phyloP scores from a whole-genome alignment of 1,284 basidiomycete species.

The Rhodotorula glutinis region DNA sequence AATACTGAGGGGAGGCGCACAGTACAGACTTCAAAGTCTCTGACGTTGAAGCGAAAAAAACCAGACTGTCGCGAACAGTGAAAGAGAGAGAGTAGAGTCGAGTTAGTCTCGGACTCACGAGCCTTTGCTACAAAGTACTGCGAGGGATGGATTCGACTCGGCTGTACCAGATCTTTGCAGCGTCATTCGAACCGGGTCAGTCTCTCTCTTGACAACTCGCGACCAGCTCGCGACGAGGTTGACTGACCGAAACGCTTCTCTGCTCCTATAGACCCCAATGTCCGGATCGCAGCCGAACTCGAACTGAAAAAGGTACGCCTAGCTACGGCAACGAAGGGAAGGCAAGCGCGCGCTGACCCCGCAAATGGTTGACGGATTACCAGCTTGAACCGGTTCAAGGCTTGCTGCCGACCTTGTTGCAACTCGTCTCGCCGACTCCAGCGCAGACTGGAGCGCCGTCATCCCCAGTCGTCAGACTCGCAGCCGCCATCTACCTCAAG shows the following conservation, averaged over 20 bases:
- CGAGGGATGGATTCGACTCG: constrained; percentile 67
- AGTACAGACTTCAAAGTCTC: too few species aligned
- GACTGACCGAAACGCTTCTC: neutral
- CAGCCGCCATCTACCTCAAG: constrained; percentile 77
- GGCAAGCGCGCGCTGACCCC: too few species aligned
- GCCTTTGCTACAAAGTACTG: neutral
- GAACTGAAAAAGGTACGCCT: constrained; percentile 69
- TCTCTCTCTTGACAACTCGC: neutral
- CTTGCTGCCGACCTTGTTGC: constrained; percentile 61
- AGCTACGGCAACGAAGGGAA: too few species aligned
- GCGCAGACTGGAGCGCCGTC: constrained; percentile 7
- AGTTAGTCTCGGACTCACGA: too few species aligned
- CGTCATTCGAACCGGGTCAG: constrained; percentile 31
- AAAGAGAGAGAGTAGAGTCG: too few species aligned
- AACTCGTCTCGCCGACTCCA: constrained; percentile 60
- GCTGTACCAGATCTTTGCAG: constrained; percentile 68
- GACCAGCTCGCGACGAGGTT: neutral
- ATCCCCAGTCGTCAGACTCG: constrained; percentile 32
- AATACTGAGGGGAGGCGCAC: neutral
- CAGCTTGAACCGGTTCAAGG: constrained; percentile 74
- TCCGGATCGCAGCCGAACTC: constrained; percentile 73
- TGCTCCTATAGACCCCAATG: constrained; percentile 66
- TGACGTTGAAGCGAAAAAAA: too few species aligned
- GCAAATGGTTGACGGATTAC: too few species aligned
- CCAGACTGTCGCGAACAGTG: neutral